Conservation (phyloP, 306 rosid genomes). For the Rosa chinensis region DNA sequence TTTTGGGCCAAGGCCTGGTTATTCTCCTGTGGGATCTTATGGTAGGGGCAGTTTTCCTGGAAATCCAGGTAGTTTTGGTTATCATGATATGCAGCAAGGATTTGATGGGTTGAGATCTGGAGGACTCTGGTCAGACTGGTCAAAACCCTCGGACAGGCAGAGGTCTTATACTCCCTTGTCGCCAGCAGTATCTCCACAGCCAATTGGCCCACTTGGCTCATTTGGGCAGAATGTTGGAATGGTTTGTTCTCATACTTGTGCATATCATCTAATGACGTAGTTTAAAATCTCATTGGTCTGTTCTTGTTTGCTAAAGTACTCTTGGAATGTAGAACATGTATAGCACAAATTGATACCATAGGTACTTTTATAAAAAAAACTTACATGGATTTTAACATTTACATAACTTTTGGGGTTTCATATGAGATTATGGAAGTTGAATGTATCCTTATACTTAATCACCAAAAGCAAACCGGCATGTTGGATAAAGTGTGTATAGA, state of each 20-base stretch:
- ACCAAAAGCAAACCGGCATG: neutral
- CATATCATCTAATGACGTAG: conserved; percentile 11
- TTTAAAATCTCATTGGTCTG: conserved; percentile 12
- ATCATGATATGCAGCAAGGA: conserved; percentile 78
- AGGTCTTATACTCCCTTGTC: conserved; percentile 64
- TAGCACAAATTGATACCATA: neutral
- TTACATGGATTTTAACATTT: neutral
- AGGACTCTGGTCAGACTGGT: conserved; percentile 77
- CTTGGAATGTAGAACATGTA: neutral
- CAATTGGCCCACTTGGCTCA: conserved; percentile 63
- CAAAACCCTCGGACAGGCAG: conserved; percentile 70
- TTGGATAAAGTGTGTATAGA: conserved; percentile 8
- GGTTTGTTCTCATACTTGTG: conserved; percentile 56
- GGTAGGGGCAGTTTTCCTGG: conserved; percentile 71
- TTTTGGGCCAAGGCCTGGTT: conserved; percentile 79
- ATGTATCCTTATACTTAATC: neutral
- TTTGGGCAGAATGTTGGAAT: conserved; percentile 71
- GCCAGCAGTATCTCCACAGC: conserved; percentile 75
- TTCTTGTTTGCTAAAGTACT: neutral
- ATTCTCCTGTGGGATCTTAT: conserved; percentile 65
- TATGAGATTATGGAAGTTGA: neutral
- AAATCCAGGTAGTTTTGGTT: conserved; percentile 55
- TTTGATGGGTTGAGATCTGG: conserved; percentile 69
- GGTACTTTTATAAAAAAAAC: neutral
- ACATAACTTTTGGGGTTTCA: neutral